Conservation (phyloP, 2,329 filamentous ascomycete species). For the Waltergamsia citrina region DNA sequence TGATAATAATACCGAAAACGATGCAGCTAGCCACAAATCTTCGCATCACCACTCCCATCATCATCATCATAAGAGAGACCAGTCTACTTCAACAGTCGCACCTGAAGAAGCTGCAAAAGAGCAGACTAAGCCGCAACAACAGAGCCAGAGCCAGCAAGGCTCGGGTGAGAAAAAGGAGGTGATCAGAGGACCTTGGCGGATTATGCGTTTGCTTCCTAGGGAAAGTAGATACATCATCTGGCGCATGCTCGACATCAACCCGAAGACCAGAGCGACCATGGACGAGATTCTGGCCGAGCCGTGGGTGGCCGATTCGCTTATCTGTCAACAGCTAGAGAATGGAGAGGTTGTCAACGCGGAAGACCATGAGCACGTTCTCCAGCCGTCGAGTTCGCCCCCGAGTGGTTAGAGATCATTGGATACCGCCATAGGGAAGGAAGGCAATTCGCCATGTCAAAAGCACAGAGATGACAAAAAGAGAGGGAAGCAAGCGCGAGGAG, state of each 20-base stretch:
- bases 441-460: too few relatives aligned
- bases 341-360: slow-evolving; percentile 63
- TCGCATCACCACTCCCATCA: neutral
- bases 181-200: slow-evolving; percentile 86
- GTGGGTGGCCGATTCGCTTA: slow-evolving; percentile 79
- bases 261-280: slow-evolving; percentile 73
- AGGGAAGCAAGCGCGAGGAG: too few relatives aligned
- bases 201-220: slow-evolving; percentile 76
- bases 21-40: neutral
- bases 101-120: neutral
- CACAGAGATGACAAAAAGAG: too few relatives aligned
- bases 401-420: neutral
- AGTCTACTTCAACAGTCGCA: neutral
- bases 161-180: slow-evolving; percentile 55
- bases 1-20: neutral
- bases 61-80: slow-evolving; percentile 1
- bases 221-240: slow-evolving; percentile 87
- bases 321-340: slow-evolving; percentile 68
- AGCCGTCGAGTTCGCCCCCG: slow-evolving; percentile 45
- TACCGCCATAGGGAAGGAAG: neutral
- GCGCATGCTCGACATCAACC: slow-evolving; percentile 85
- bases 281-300: slow-evolving; percentile 78
- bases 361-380: slow-evolving; percentile 77
- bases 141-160: slow-evolving; percentile 9
- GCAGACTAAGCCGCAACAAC: neutral